A percentile compares a stretch with the other conserved stretches of the same genome.
Evolutionary conservation across 176 grass and related monocot species (phyloP).

Genomic region (Cymbopogon citratus): DNA sequence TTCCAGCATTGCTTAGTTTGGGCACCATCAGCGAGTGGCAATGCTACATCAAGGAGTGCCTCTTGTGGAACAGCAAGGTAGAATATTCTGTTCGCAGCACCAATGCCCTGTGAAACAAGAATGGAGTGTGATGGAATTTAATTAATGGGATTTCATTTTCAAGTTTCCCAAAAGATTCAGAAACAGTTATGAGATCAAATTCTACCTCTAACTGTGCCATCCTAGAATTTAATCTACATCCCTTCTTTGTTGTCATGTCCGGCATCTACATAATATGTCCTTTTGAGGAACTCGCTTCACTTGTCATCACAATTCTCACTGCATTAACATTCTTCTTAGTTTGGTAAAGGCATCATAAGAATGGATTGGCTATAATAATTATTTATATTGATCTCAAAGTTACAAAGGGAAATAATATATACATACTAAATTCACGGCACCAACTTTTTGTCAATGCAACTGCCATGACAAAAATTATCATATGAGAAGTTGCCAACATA

Average conservation of each 20-base stretch:
- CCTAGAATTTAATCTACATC: slow-evolving; percentile 69
- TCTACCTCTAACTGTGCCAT: slow-evolving; percentile 81
- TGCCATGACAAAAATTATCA: background rate
- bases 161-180: background rate
- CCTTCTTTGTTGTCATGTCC: slow-evolving; percentile 81
- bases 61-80: slow-evolving; percentile 97
- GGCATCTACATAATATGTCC: slow-evolving; percentile 78
- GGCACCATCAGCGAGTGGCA: slow-evolving; percentile 58
- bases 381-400: background rate
- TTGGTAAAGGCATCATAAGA: background rate
- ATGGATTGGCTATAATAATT: background rate
- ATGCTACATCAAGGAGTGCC: slow-evolving; percentile 82
- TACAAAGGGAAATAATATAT: background rate
- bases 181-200: background rate
- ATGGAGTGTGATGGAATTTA: background rate
- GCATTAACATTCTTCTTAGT: slow-evolving; percentile 24
- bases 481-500: slow-evolving; percentile 34
- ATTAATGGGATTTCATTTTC: background rate
- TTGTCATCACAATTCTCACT: slow-evolving; percentile 94
- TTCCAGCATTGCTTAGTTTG: slow-evolving; percentile 80
- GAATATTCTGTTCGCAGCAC: slow-evolving; percentile 82
- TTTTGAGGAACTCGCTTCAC: slow-evolving; percentile 76
- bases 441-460: background rate
- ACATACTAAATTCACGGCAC: background rate
- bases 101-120: slow-evolving; percentile 47